These are phyloP conservation scores for Paxillus ammoniavirescens DNA, from an alignment of 768 basidiomycete genomes.

Conservation along the genomic window DNA sequence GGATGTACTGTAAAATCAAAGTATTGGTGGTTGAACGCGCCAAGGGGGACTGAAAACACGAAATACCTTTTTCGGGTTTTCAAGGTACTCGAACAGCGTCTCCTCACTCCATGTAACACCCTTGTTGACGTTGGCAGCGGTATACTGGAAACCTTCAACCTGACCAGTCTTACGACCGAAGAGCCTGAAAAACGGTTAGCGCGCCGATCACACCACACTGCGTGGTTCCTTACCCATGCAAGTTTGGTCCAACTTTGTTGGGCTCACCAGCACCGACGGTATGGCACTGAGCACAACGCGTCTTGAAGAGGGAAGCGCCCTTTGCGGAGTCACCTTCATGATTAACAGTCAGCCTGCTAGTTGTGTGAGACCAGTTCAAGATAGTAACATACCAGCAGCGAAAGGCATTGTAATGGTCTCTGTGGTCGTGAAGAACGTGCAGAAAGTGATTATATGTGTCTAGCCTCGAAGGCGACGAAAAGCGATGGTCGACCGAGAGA, in stretches of 20 bases:
- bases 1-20: slow-evolving; percentile 67
- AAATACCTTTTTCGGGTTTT: slow-evolving; percentile 93
- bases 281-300: slow-evolving; percentile 93
- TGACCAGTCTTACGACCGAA: slow-evolving; percentile 88
- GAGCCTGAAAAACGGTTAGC: slow-evolving; percentile 42
- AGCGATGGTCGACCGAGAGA: not conserved
- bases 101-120: slow-evolving; percentile 81
- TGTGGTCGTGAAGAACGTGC: not conserved
- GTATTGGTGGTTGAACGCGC: not conserved
- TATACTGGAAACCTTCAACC: slow-evolving; percentile 85
- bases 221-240: slow-evolving; percentile 71
- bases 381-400: slow-evolving; percentile 36
- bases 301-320: slow-evolving; percentile 96
- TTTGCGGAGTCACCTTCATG: slow-evolving; percentile 75
- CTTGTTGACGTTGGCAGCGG: slow-evolving; percentile 94
- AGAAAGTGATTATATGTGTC: not conserved
- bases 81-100: slow-evolving; percentile 94
- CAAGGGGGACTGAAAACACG: slow-evolving; percentile 7
- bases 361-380: not conserved
- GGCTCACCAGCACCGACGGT: slow-evolving; percentile 75
- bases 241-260: slow-evolving; percentile 93
- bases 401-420: slow-evolving; percentile 38
- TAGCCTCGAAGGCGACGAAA: slow-evolving; percentile 9
- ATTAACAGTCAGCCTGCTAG: slow-evolving; percentile 6
- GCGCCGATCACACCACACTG: not conserved